Base-by-base conservation (phyloP, 306 rosid species). In the Alnus glutinosa region DNA sequence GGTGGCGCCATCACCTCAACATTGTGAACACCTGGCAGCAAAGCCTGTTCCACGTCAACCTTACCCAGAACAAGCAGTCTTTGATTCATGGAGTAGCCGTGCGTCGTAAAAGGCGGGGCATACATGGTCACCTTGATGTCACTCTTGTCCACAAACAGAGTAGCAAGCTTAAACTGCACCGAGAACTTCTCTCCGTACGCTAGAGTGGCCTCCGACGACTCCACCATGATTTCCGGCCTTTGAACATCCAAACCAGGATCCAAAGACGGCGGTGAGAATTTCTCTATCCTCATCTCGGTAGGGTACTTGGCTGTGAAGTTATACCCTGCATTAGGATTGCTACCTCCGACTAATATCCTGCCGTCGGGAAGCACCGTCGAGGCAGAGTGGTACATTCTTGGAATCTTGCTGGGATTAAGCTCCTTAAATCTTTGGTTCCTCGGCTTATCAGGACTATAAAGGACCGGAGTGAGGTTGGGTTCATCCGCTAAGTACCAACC, bases 71-170 rank as follows among this genome's bases (percentile, higher is more conserved):
- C 32, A 14, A 96, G 0, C 32, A 89, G 84, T 74, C 99, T 90
- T 75, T 96, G 99, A 55, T 78, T 88, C 99, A 88, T 88, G 3
- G 97, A 90, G 67, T 34, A 81, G 1, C 99, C 99, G 68, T 93
- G 99, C 46, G 99, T 96, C 1, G 99, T 96, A 73, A 96, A 96
- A 1, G 99, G 98, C 14, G 96, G 96, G 16, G 89, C 78, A 72
- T 91, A 90, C 78, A 96, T 78, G 15, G 90, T 83, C 42, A 93
- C 83, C 85, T 77, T 85, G 18, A 96, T 42, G 6, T 87, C 87
- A 1, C 4, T 32, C 75, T 30, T 79, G 7, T 3, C 5, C 63
- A 80, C 30, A 3, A 81, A 73, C 1, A 2, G 11, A 0, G 46
- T 54, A 8, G 12, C 3, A 28, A 88, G 14, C 4, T 15, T 63